Conservation (phyloP, 1,284 basidiomycete genomes). For the Ustilago vetiveriae region DNA sequence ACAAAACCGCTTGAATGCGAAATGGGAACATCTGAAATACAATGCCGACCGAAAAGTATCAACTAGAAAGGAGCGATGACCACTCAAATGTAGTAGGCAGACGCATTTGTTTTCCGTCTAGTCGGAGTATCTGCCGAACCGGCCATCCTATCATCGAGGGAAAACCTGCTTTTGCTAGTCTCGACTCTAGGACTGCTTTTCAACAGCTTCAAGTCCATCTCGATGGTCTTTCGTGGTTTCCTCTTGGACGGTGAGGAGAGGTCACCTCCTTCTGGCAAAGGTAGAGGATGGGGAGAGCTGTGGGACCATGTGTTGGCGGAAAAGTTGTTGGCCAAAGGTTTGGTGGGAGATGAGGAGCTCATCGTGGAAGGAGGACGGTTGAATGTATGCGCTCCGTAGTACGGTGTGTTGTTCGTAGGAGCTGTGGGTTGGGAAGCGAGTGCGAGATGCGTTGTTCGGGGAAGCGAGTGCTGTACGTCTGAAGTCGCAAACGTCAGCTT, state of each 20-base stretch:
- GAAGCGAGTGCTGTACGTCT: constrained; percentile 1
- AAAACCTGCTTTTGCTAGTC: constrained; percentile 19
- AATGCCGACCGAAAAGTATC: too few relatives aligned
- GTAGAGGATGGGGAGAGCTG: constrained; percentile 29
- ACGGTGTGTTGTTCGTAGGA: constrained; percentile 21
- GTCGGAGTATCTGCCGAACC: constrained; percentile 23
- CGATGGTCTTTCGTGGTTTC: constrained; percentile 54
- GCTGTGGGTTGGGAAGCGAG: too few relatives aligned
- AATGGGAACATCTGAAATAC: too few relatives aligned
- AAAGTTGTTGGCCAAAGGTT: constrained; percentile 4
- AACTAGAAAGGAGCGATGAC: too few relatives aligned
- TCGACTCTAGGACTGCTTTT: constrained; percentile 44
- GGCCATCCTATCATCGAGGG: neutral
- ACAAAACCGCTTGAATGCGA: too few relatives aligned
- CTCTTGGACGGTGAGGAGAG: constrained; percentile 11
- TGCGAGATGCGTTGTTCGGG: constrained; percentile 32
- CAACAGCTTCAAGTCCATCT: constrained; percentile 50
- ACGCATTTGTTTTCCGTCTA: constrained; percentile 31
- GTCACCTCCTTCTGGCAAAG: constrained; percentile 3
- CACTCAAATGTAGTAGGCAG: constrained; percentile 42
- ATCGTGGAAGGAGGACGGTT: constrained; percentile 45
- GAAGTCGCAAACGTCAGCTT: neutral
- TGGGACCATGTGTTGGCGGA: constrained; percentile 3
- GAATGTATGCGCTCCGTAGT: constrained; percentile 57
- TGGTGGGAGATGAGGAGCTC: constrained; percentile 26